Percentiles rank a stretch among this genome's conserved stretches.
Conservation (phyloP, 1,139 yeast genomes). For the Maudiozyma humilis region DNA sequence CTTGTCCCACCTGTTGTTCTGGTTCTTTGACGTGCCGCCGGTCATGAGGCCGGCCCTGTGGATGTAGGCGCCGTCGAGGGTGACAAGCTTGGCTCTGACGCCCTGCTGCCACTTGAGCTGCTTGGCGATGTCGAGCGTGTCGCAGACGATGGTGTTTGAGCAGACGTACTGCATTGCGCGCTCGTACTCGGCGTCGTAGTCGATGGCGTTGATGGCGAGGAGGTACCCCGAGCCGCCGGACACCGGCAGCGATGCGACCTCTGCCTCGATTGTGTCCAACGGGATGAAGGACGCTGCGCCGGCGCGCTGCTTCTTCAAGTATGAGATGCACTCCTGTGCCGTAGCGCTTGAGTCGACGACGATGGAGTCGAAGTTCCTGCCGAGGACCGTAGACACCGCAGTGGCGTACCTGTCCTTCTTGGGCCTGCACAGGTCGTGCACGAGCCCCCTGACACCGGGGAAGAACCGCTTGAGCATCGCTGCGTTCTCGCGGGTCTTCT, state of each 20-base stretch:
- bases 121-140: slow-evolving; percentile 59
- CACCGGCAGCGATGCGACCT: slow-evolving; percentile 31
- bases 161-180: slow-evolving; percentile 76
- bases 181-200: slow-evolving; percentile 60
- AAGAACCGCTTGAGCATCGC: slow-evolving; percentile 57
- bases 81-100: slow-evolving; percentile 61
- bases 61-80: slow-evolving; percentile 77
- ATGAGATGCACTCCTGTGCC: slow-evolving; percentile 77
- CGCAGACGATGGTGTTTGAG: slow-evolving; percentile 77
- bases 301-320: slow-evolving; percentile 74
- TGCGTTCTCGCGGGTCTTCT: slow-evolving; percentile 63
- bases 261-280: slow-evolving; percentile 67
- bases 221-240: slow-evolving; percentile 20
- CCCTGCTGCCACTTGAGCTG: slow-evolving; percentile 60
- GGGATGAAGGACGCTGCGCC: slow-evolving; percentile 89
- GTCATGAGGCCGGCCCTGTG: slow-evolving; percentile 88
- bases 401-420: slow-evolving; percentile 62
- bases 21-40: slow-evolving; percentile 56
- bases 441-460: slow-evolving; percentile 77
- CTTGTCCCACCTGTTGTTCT: slow-evolving; percentile 61
- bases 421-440: slow-evolving; percentile 75
- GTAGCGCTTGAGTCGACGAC: slow-evolving; percentile 69
- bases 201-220: slow-evolving; percentile 58
- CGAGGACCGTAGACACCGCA: slow-evolving; percentile 75
- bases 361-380: slow-evolving; percentile 71